Evolutionary conservation across 202 grass and related monocot species (phyloP).

Genomic region (Thinopyrum obtusiflorum): DNA sequence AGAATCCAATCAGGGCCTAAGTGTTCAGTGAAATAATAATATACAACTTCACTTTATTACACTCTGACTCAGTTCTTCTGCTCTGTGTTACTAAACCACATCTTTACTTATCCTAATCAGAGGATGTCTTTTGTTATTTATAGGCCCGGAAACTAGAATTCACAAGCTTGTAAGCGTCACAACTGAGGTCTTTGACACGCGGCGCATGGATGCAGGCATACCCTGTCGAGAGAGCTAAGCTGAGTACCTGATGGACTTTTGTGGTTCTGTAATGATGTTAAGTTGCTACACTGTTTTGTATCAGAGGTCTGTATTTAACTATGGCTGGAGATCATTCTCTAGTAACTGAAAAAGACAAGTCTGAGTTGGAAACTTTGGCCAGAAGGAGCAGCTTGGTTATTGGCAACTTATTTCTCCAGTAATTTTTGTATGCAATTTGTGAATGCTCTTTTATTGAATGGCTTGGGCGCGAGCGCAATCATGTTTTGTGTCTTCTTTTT

Average conservation of each 20-base stretch:
- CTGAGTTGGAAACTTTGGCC: constrained; percentile 13
- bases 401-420: neutral
- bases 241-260: neutral
- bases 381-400: neutral
- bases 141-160: too few species aligned
- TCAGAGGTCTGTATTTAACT: neutral
- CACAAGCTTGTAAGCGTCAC: neutral
- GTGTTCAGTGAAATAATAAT: neutral
- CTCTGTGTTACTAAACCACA: neutral
- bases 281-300: neutral
- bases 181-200: neutral
- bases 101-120: neutral
- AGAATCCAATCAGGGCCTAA: too few species aligned
- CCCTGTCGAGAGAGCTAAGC: neutral
- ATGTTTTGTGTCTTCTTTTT: neutral
- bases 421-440: constrained; percentile 19
- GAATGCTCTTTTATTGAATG: neutral
- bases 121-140: neutral
- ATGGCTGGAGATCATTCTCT: neutral
- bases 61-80: neutral
- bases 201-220: neutral
- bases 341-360: neutral
- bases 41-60: neutral
- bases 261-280: neutral
- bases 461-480: neutral